phyloP scores from a whole-genome alignment of 192 early-diverging fungal species.

The Coemansia aciculifera region DNA sequence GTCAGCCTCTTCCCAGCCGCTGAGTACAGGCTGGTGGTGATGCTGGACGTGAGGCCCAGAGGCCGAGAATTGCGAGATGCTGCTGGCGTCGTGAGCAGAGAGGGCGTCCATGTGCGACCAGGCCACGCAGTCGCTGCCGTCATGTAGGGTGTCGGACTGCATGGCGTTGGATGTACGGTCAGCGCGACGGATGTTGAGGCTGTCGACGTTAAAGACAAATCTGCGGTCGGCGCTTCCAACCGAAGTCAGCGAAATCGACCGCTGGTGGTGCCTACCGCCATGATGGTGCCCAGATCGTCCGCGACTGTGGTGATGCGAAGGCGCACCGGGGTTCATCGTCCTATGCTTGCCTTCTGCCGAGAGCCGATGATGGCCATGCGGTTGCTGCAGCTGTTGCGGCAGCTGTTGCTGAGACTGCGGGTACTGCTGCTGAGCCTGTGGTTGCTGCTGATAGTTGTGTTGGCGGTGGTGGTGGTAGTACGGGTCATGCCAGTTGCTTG shows the following conservation, averaged over 20 bases:
- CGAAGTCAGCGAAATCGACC: constrained; percentile 19
- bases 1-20: constrained; percentile 46
- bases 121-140: constrained; percentile 37
- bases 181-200: constrained; percentile 32
- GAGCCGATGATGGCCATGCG: not conserved
- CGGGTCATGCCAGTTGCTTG: constrained; percentile 9
- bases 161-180: constrained; percentile 44
- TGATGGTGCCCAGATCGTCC: not conserved
- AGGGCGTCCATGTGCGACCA: constrained; percentile 47
- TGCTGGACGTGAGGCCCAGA: not conserved
- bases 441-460: not conserved
- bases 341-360: constrained; percentile 4
- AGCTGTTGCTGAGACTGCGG: not conserved
- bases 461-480: constrained; percentile 9
- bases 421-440: no score
- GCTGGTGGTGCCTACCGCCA: not conserved
- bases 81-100: constrained; percentile 23
- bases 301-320: not conserved
- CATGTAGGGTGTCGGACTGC: constrained; percentile 33
- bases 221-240: constrained; percentile 5
- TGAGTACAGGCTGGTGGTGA: constrained; percentile 32
- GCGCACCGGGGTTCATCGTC: not conserved
- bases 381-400: not conserved
- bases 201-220: constrained; percentile 24
- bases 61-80: constrained; percentile 26